phyloP scores from a whole-genome alignment of 2,329 filamentous ascomycete genomes.

The Ophiostoma fasciatum region DNA sequence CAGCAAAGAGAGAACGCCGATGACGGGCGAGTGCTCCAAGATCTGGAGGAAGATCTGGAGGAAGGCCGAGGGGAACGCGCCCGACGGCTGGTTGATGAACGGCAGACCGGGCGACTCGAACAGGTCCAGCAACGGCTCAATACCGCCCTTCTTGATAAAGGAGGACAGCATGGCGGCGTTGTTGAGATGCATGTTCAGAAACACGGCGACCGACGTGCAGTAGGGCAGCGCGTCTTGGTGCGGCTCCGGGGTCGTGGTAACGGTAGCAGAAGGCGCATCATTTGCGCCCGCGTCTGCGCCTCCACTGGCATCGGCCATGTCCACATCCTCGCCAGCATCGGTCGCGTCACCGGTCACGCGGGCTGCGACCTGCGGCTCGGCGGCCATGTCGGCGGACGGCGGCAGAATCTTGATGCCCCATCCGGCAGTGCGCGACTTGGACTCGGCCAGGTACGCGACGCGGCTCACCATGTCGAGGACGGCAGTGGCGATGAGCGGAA shows the following conservation, averaged over 20 bases:
- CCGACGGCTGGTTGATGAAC: conserved; percentile 54
- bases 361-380: no score
- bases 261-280: no score
- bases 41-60: conserved; percentile 61
- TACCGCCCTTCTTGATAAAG: conserved; percentile 66
- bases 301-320: conserved; percentile 43
- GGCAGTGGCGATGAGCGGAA: conserved; percentile 66
- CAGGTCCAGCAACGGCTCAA: conserved; percentile 73
- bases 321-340: conserved; percentile 36
- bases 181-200: conserved; percentile 58
- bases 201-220: conserved; percentile 60
- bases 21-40: conserved; percentile 64
- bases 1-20: conserved; percentile 70
- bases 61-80: conserved; percentile 52
- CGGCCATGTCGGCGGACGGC: conserved; percentile 29
- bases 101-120: conserved; percentile 69
- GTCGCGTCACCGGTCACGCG: not conserved
- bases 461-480: conserved; percentile 79
- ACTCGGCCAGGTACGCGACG: conserved; percentile 58
- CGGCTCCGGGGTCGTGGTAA: no score
- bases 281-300: not conserved
- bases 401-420: conserved; percentile 70
- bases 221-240: conserved; percentile 44
- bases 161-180: conserved; percentile 57
- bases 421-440: conserved; percentile 51